Conservation (phyloP, 495 filamentous ascomycete genomes). For the Aspergillus campestris region DNA sequence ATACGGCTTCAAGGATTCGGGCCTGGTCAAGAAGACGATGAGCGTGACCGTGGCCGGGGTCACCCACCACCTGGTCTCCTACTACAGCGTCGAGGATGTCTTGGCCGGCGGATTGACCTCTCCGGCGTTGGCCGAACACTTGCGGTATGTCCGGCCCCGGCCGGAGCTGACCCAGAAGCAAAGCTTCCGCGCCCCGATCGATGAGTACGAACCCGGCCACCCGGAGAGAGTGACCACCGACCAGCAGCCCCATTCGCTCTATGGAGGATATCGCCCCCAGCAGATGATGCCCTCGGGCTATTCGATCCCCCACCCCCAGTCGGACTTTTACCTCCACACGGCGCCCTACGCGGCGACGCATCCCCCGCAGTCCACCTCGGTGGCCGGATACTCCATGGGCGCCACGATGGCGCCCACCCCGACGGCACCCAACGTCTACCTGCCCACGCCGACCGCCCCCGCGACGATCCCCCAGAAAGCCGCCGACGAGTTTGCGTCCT, state of each 20-base stretch:
- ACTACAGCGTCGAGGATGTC: slow-evolving; percentile 75
- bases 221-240: slow-evolving; percentile 24
- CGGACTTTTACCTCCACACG: slow-evolving; percentile 34
- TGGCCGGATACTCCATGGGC: slow-evolving; percentile 30
- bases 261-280: slow-evolving; percentile 33
- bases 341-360: slow-evolving; percentile 29
- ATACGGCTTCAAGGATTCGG: slow-evolving; percentile 77
- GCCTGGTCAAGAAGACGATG: slow-evolving; percentile 88
- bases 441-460: slow-evolving; percentile 24
- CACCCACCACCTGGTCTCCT: slow-evolving; percentile 77
- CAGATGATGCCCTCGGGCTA: slow-evolving; percentile 33
- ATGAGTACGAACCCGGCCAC: slow-evolving; percentile 45
- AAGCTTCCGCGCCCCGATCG: slow-evolving; percentile 62
- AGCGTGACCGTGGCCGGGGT: slow-evolving; percentile 61
- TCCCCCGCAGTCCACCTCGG: slow-evolving; percentile 26
- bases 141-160: slow-evolving; percentile 50
- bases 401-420: slow-evolving; percentile 22
- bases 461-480: slow-evolving; percentile 24
- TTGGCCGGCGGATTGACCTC: slow-evolving; percentile 50
- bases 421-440: slow-evolving; percentile 32
- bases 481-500: slow-evolving; percentile 31
- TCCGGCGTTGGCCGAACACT: slow-evolving; percentile 48
- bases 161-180: slow-evolving; percentile 53
- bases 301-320: slow-evolving; percentile 24
- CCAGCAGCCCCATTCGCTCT: slow-evolving; percentile 31